Percentiles rank a stretch among this genome's conserved stretches.
phyloP scores from a whole-genome alignment of 345 rosid species.

The Rhodomyrtus tomentosa region DNA sequence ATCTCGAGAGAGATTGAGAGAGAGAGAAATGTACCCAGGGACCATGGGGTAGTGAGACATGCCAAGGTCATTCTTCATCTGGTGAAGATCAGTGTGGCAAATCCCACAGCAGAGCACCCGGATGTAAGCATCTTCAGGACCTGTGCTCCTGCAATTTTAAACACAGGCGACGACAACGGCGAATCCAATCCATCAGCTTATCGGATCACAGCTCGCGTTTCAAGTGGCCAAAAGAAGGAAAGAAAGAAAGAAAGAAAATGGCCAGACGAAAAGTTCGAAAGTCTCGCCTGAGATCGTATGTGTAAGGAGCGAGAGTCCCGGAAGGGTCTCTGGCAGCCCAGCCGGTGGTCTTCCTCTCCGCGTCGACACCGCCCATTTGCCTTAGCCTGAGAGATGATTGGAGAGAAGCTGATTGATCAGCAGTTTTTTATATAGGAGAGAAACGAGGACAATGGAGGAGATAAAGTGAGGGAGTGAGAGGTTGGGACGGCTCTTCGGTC shows the following conservation, averaged over 20 bases:
- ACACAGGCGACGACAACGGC: background rate
- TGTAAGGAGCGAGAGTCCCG: slow-evolving; percentile 56
- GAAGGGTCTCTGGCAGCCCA: slow-evolving; percentile 82
- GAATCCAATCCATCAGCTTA: background rate
- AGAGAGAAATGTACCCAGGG: slow-evolving; percentile 40
- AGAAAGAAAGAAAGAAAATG: background rate
- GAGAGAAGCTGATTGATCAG: background rate
- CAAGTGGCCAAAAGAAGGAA: background rate
- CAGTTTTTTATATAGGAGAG: background rate
- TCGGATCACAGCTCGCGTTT: background rate
- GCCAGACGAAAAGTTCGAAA: too few relatives aligned
- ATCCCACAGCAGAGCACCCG: slow-evolving; percentile 58
- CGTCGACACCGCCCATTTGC: slow-evolving; percentile 29
- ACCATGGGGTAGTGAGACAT: slow-evolving; percentile 67
- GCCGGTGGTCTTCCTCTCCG: slow-evolving; percentile 41
- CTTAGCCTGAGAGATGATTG: background rate
- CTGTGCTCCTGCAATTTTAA: slow-evolving; percentile 36
- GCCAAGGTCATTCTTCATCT: slow-evolving; percentile 49
- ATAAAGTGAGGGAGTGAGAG: background rate
- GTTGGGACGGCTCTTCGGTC: background rate
- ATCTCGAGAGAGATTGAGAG: background rate
- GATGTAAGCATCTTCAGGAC: slow-evolving; percentile 56
- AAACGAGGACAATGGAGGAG: background rate
- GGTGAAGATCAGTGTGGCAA: slow-evolving; percentile 73
- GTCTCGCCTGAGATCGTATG: slow-evolving; percentile 45